Evolutionary conservation across 1,284 basidiomycete species (phyloP), one percentile per base, ranked within the genome.

Genomic region (Apiotrichum siamense): DNA sequence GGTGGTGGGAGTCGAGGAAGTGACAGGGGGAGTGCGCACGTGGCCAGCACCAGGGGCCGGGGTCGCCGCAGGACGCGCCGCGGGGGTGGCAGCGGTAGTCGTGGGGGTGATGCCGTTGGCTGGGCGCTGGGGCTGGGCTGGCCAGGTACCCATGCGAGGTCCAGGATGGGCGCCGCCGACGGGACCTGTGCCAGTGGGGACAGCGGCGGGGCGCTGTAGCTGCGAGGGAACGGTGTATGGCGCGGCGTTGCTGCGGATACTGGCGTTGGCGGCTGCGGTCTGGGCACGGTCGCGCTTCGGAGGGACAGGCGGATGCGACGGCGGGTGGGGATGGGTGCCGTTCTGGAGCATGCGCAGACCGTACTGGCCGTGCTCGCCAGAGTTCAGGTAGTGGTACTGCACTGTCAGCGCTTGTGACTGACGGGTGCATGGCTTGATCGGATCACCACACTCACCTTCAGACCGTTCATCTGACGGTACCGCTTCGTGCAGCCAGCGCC

Each of bases 401-500:
- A 13, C n/a, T 35, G 76, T 74, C 64, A 50, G 37, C 24, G 29
- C 39, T 29, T 6, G 24, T 27, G 24, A 25, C 15, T 32, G 15
- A 51, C 27, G 12, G 12, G 33, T 26, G 29, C 15, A 31, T 7
- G 9, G 15, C 9, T 31, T 7, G 15, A 31, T 31, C 7, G 29
- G 9, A 78, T 64, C 61, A 80, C 80, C 77, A 15, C 7, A 9
- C 33, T 35, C 10, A 35, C 33, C 33, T 74, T 72, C 54, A 96
- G 76, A 1, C 92, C 91, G 72, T 96, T 96, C 91, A 96, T 93
- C 71, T 97, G 97, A 80, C 97, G 93, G 78, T 97, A 98, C 63
- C 94, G 77, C 70, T 96, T 83, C 65, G 84, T 84, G 71, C 94
- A 98, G 13, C 73, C 73, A 11, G 88, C 86, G n/a, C 85, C 84